phyloP scores from a whole-genome alignment of 164 flowering plant species.

The Euptelea pleiosperma region DNA sequence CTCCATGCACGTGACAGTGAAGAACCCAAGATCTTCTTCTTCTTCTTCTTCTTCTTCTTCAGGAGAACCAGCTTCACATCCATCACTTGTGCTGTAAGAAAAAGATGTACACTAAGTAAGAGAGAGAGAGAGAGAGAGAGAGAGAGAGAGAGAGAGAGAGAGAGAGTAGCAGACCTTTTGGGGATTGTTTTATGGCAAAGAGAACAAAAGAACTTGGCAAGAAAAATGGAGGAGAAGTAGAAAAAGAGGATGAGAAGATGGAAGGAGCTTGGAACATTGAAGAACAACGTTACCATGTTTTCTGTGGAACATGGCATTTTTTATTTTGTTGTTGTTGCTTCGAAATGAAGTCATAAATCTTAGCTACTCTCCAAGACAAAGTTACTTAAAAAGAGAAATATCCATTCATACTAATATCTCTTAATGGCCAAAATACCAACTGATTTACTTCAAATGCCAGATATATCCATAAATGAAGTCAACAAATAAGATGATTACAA shows the following conservation, averaged over 20 bases:
- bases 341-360: conserved; percentile 7
- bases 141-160: conserved; percentile 6
- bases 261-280: conserved; percentile 50
- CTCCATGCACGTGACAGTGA: conserved; percentile 15
- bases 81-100: conserved; percentile 45
- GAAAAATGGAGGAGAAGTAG: conserved; percentile 48
- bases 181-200: conserved; percentile 25
- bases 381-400: background rate
- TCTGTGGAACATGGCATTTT: conserved; percentile 57
- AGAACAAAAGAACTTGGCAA: conserved; percentile 45
- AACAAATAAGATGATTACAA: no score
- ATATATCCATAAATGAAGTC: no score
- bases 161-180: conserved; percentile 28
- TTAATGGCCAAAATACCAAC: background rate
- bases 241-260: conserved; percentile 54
- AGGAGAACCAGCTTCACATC: conserved; percentile 20
- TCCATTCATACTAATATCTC: background rate
- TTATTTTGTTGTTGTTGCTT: conserved; percentile 41
- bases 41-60: no score
- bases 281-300: conserved; percentile 50
- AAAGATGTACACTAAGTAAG: no score
- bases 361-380: conserved; percentile 5
- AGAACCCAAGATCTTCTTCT: conserved; percentile 15
- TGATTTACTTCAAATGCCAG: background rate
- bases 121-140: conserved; percentile 1